These are phyloP conservation scores for Eimeria sp. DNA, from an alignment of 169 alveolate genomes.

Conservation along the genomic window DNA sequence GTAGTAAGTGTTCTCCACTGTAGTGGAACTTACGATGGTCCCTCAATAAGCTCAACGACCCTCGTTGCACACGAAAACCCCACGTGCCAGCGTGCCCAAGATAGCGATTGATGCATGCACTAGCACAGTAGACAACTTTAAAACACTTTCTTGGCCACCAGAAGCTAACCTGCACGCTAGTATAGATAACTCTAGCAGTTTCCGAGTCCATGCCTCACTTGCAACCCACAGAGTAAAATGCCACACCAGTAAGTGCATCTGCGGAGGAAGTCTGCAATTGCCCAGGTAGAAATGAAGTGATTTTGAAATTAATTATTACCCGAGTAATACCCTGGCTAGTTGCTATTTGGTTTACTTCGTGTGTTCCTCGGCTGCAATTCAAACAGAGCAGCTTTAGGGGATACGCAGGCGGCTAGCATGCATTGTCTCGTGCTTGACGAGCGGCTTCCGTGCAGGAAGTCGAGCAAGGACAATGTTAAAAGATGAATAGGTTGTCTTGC, in stretches of 20 bases:
- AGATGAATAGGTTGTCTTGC: background rate
- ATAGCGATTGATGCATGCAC: background rate
- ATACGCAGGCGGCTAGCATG: slow-evolving; percentile 42
- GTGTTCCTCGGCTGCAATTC: background rate
- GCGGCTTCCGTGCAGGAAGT: background rate
- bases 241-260: background rate
- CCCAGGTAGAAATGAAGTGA: background rate
- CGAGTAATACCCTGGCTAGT: background rate
- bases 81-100: background rate
- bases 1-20: too few relatives aligned
- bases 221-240: background rate
- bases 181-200: background rate
- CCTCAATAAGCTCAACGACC: background rate
- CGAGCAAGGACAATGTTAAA: background rate
- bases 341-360: background rate
- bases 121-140: background rate
- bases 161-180: background rate
- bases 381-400: background rate
- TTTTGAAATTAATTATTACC: background rate
- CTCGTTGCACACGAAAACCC: background rate
- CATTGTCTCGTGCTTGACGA: slow-evolving; percentile 27
- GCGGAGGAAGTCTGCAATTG: background rate
- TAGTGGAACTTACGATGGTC: too few relatives aligned
- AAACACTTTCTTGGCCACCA: background rate
- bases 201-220: background rate